Base-by-base conservation (phyloP, 2,329 filamentous ascomycete genomes). In the Trichoderma simmonsii region DNA sequence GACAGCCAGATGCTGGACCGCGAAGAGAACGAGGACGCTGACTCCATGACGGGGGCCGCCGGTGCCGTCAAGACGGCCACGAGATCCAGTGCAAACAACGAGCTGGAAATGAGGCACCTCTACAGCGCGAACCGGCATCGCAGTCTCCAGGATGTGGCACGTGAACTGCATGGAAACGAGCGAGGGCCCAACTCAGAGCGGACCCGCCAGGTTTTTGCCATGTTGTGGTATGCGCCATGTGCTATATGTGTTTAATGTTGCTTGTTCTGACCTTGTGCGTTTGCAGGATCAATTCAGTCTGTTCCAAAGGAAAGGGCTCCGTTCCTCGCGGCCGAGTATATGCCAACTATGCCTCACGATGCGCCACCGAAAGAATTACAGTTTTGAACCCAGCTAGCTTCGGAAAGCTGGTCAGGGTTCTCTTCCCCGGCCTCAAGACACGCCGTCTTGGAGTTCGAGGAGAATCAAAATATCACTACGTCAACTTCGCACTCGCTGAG, bases 391-490 rank as follows among this genome's bases (percentile, higher is more conserved):
- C 96, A 56, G 96, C 96, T 11, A 98, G 95, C 32, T 99, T 99
- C 82, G 96, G 96, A 71, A 99, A 99, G 82, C 89, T 99, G 57
- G 96, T 99, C 39, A 91, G 96, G 36, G 95, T 99, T 51, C 92
- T 99, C 66, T 99, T 98, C 77, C 95, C 96, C 0, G 95, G 95
- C 56, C 91, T 99, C 26, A 95, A 97, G 82, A 99, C 96, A 36
- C 89, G 96, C 72, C 89, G 96, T 75, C 86, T 99, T 14, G 96
- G 96, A 74, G 95, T 98, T 61, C 90, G 96, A 68, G 96, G 96
- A 75, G 95, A 98, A 83, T 99, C 96, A 15, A 99, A 99, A 80
- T 99, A 99, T 81, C 96, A 99, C 82, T 99, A 99, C 78, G 89
- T 91, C 61, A 90, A 91, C 78, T 92, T 92, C 77, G 84, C 84